phyloP scores from a whole-genome alignment of 1,284 basidiomycete species.

The Neotropicomus parvogracilis region DNA sequence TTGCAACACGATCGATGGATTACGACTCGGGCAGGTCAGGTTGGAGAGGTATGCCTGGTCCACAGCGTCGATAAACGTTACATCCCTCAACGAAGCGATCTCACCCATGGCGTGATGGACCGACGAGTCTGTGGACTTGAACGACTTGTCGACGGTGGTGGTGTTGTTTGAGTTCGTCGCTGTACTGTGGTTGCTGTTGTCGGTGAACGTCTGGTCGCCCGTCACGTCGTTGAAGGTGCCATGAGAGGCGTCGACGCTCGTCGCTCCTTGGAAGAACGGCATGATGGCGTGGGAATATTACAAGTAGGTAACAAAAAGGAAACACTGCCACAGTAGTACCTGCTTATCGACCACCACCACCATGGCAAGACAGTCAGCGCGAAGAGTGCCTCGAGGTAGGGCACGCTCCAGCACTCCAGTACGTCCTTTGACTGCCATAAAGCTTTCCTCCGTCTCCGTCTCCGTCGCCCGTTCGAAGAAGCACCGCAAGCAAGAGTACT shows the following conservation, averaged over 20 bases:
- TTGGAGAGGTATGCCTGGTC: constrained; percentile 10
- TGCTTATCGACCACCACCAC: too few relatives aligned
- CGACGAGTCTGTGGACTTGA: constrained; percentile 22
- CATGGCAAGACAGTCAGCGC: constrained; percentile 20
- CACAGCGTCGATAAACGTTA: background rate
- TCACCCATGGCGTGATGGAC: constrained; percentile 29
- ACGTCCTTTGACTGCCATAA: constrained; percentile 20
- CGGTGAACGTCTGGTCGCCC: constrained; percentile 21
- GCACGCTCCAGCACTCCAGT: constrained; percentile 21
- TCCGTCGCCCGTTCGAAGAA: constrained; percentile 16
- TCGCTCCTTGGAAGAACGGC: constrained; percentile 29
- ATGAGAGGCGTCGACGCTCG: constrained; percentile 17
- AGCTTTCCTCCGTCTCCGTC: too few relatives aligned
- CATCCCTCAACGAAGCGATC: background rate
- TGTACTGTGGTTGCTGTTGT: constrained; percentile 20
- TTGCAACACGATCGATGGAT: background rate
- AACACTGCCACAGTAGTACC: constrained; percentile 8
- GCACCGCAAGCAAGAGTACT: constrained; percentile 27
- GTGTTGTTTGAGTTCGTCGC: constrained; percentile 23
- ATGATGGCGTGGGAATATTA: constrained; percentile 1
- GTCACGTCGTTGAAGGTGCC: constrained; percentile 23
- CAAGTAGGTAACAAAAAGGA: constrained; percentile 19
- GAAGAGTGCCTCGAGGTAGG: constrained; percentile 29
- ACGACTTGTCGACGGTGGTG: constrained; percentile 17
- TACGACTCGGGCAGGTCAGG: constrained; percentile 8